These are phyloP conservation scores for Bacidia gigantensis DNA, from an alignment of 495 filamentous ascomycete genomes.

Conservation along the genomic window DNA sequence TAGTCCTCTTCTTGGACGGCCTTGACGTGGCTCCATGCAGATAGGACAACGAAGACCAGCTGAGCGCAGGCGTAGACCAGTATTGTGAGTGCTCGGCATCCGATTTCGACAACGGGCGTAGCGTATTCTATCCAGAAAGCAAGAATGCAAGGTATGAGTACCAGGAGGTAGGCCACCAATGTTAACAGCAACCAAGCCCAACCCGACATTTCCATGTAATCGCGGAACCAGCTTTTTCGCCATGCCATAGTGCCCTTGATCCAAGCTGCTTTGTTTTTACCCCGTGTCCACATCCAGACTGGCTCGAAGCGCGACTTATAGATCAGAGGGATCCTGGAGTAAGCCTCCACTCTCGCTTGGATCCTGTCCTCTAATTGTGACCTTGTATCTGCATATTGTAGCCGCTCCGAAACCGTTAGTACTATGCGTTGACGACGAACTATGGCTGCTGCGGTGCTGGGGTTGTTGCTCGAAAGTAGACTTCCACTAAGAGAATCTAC, in stretches of 20 bases:
- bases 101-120: constrained; percentile 29
- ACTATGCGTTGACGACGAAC: neutral
- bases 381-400: neutral
- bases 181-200: constrained; percentile 22
- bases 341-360: constrained; percentile 9
- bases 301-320: constrained; percentile 20
- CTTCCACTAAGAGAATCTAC: too few relatives aligned
- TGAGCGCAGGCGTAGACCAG: constrained; percentile 29
- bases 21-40: constrained; percentile 18
- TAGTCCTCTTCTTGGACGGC: constrained; percentile 1
- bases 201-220: constrained; percentile 15
- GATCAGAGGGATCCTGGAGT: constrained; percentile 7
- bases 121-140: constrained; percentile 29
- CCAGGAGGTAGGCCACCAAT: constrained; percentile 17
- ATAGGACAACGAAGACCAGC: constrained; percentile 24
- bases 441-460: constrained; percentile 13
- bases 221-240: constrained; percentile 9
- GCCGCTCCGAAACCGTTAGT: neutral
- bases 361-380: constrained; percentile 8
- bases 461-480: constrained; percentile 17
- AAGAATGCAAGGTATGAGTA: constrained; percentile 24
- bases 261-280: constrained; percentile 17
- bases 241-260: constrained; percentile 10
- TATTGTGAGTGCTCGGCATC: constrained; percentile 30
- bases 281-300: constrained; percentile 22